Evolutionary conservation across 2,329 filamentous ascomycete genomes (phyloP).

Genomic region (Fusarium tuaranense): DNA sequence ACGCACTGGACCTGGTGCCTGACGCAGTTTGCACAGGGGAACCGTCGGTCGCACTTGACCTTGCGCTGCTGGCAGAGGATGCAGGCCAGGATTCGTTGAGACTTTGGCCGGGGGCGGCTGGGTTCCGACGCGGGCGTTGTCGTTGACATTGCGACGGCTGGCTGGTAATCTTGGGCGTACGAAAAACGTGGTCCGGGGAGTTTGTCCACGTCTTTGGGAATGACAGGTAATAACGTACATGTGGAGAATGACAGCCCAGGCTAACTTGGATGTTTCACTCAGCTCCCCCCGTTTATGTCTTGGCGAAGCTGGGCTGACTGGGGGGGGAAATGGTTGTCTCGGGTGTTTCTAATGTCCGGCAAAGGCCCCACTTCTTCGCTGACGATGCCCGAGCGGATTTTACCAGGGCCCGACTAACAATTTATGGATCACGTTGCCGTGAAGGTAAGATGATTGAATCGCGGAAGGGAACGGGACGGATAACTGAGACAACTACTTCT

Average conservation of each 20-base stretch:
- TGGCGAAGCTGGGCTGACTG: not conserved
- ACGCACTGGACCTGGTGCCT: constrained; percentile 58
- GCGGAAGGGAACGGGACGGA: not conserved
- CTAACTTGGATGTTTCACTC: not conserved
- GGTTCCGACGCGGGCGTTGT: not conserved
- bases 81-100: constrained; percentile 58
- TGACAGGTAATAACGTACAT: not conserved
- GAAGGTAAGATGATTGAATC: not conserved
- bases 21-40: constrained; percentile 68
- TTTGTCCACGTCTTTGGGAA: not conserved
- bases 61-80: constrained; percentile 74
- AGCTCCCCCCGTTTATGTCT: not conserved
- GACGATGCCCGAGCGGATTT: constrained; percentile 5
- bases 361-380: constrained; percentile 6
- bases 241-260: too few relatives aligned
- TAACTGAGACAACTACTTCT: not conserved
- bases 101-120: constrained; percentile 16
- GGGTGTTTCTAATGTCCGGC: constrained; percentile 20
- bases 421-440: not conserved
- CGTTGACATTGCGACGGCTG: constrained; percentile 6
- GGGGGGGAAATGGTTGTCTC: not conserved
- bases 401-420: constrained; percentile 12
- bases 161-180: not conserved
- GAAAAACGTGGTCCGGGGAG: not conserved
- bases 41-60: constrained; percentile 69